Evolutionary conservation across 257 asterid species (phyloP).

Genomic region (Fraxinus americana): DNA sequence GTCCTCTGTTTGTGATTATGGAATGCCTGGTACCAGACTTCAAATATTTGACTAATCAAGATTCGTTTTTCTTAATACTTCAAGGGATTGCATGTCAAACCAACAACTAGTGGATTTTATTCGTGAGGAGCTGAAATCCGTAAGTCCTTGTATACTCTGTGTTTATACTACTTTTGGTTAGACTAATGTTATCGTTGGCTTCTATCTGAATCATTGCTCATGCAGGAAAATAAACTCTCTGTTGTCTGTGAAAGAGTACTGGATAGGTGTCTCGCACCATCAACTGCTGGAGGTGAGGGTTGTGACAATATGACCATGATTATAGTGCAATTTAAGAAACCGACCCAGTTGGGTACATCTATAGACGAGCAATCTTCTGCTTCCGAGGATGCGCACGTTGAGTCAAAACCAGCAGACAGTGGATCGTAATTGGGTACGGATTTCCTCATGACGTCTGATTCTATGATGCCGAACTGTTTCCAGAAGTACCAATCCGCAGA

Average conservation of each 20-base stretch:
- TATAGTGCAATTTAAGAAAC: constrained; percentile 73
- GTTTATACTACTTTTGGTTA: not conserved
- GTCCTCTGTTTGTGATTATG: not conserved
- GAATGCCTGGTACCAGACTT: not conserved
- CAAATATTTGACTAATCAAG: constrained; percentile 11
- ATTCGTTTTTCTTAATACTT: constrained; percentile 1
- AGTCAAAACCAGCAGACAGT: constrained; percentile 1
- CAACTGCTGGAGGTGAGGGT: constrained; percentile 87
- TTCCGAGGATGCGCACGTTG: constrained; percentile 28
- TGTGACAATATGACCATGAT: constrained; percentile 98
- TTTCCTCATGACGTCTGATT: not conserved
- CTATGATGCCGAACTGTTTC: not conserved
- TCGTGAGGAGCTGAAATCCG: constrained; percentile 79
- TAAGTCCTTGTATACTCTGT: constrained; percentile 37
- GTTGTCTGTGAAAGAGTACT: constrained; percentile 74
- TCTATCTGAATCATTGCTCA: constrained; percentile 10
- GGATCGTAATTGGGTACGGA: not conserved
- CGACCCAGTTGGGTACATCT: constrained; percentile 28
- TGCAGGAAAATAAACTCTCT: constrained; percentile 79
- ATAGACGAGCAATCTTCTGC: constrained; percentile 34
- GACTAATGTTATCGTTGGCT: constrained; percentile 4
- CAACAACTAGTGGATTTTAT: constrained; percentile 90
- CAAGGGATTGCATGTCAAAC: constrained; percentile 99
- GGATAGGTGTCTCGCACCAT: constrained; percentile 80
- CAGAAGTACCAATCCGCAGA: not conserved